A percentile compares a stretch with the other conserved stretches of the same genome.
These are phyloP conservation scores for Lactarius indigo DNA, from an alignment of 768 basidiomycete genomes.

Conservation along the genomic window DNA sequence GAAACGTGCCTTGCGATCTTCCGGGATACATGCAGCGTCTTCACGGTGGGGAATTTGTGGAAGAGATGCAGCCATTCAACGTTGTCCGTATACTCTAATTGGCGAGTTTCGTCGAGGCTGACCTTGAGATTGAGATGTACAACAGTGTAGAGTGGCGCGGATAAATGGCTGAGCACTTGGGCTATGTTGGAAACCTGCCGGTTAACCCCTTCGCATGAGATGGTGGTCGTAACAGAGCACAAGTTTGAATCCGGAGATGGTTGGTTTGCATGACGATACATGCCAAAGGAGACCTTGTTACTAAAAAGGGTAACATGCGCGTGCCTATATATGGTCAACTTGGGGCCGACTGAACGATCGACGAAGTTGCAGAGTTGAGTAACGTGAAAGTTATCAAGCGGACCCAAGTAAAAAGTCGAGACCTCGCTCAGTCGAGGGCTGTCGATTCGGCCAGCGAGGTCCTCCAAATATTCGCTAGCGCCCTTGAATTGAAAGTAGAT, in stretches of 20 bases:
- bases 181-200: background rate
- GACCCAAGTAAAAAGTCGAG: background rate
- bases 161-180: background rate
- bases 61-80: background rate
- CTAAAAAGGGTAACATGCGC: background rate
- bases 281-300: background rate
- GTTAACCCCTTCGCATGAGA: background rate
- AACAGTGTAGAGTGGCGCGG: background rate
- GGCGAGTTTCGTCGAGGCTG: background rate
- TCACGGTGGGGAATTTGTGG: background rate
- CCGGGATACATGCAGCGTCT: background rate
- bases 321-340: background rate
- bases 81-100: background rate
- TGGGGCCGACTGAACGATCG: background rate
- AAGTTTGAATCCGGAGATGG: background rate
- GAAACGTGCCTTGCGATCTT: background rate
- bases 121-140: background rate
- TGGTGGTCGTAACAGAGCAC: background rate
- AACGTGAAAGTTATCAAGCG: background rate
- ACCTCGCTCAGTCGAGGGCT: background rate
- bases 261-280: background rate
- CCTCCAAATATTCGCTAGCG: slow-evolving; percentile 3
- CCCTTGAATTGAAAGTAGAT: background rate
- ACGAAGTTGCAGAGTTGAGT: background rate
- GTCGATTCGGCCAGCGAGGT: background rate